These are phyloP conservation scores for Fusarium sp. DNA, from an alignment of 2,329 filamentous ascomycete genomes.

Conservation along the genomic window DNA sequence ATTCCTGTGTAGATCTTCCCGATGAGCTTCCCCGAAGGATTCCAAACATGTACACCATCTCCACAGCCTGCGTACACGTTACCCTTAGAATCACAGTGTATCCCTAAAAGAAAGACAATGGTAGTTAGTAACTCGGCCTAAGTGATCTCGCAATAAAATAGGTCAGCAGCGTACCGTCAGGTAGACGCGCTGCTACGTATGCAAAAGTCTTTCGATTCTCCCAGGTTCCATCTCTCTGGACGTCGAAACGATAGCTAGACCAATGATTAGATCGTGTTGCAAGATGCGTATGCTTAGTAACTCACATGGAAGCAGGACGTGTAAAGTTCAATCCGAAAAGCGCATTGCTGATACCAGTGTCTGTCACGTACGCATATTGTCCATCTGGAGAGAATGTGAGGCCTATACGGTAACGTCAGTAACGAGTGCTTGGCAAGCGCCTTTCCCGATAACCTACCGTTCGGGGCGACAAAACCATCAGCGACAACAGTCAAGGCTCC, in stretches of 20 bases:
- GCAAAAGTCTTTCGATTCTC: constrained; percentile 68
- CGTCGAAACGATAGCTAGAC: constrained; percentile 61
- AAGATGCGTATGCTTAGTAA: fast-evolving
- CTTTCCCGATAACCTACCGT: constrained; percentile 55
- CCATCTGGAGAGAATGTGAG: constrained; percentile 69
- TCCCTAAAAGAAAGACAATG: constrained; percentile 55
- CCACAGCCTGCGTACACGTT: constrained; percentile 67
- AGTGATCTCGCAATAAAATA: fast-evolving
- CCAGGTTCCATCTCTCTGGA: constrained; percentile 61
- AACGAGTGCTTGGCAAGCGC: too few relatives aligned
- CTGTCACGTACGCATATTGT: constrained; percentile 66
- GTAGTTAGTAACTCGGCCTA: background rate
- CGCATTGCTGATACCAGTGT: constrained; percentile 63
- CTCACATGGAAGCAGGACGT: constrained; percentile 63
- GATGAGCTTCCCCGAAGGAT: constrained; percentile 60
- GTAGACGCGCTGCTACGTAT: constrained; percentile 65
- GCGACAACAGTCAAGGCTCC: constrained; percentile 68
- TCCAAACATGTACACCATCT: constrained; percentile 65
- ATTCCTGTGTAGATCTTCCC: constrained; percentile 68
- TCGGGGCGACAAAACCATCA: constrained; percentile 68
- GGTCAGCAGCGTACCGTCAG: constrained; percentile 63
- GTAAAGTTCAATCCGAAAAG: constrained; percentile 59
- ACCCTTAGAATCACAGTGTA: constrained; percentile 67
- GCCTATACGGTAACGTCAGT: constrained; percentile 51
- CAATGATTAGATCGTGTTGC: background rate